Percentiles rank a stretch among this genome's conserved stretches.
These are phyloP conservation scores for Capsella rubella DNA, from an alignment of 441 rosid species.

Conservation along the genomic window DNA sequence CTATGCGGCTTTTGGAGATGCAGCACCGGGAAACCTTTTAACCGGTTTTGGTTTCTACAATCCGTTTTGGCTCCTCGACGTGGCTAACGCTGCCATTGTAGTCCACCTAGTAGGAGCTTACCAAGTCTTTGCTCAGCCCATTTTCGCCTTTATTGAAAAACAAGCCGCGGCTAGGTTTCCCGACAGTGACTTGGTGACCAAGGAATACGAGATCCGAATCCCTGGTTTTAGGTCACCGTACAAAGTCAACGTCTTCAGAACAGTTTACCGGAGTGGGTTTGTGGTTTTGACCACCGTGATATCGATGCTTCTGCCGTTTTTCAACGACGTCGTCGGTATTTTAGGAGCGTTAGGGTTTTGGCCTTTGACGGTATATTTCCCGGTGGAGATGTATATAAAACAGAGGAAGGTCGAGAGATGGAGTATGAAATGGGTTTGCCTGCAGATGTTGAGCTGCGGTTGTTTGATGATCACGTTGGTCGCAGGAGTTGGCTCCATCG, in stretches of 20 bases:
- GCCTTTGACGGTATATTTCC: conserved; percentile 91
- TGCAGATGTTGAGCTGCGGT: conserved; percentile 67
- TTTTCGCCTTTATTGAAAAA: conserved; percentile 78
- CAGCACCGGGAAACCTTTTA: conserved; percentile 62
- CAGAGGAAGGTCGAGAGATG: conserved; percentile 76
- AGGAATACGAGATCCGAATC: conserved; percentile 59
- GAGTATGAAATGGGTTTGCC: conserved; percentile 78
- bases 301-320: conserved; percentile 93
- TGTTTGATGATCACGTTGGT: conserved; percentile 70
- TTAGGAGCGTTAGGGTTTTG: conserved; percentile 92
- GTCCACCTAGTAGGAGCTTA: conserved; percentile 63
- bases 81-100: conserved; percentile 64
- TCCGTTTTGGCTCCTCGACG: conserved; percentile 68
- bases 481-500: conserved; percentile 81
- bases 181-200: conserved; percentile 58
- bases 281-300: conserved; percentile 71
- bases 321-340: conserved; percentile 77
- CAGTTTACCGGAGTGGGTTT: conserved; percentile 71
- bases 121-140: conserved; percentile 58
- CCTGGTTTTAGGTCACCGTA: conserved; percentile 52
- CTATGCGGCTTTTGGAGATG: conserved; percentile 67
- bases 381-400: conserved; percentile 85
- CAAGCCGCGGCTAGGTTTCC: conserved; percentile 56
- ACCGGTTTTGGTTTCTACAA: conserved; percentile 68
- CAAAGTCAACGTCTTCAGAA: conserved; percentile 71